A percentile compares a stretch with the other conserved stretches of the same genome.
phyloP scores from a whole-genome alignment of 345 rosid species.

The Arabis alpina region DNA sequence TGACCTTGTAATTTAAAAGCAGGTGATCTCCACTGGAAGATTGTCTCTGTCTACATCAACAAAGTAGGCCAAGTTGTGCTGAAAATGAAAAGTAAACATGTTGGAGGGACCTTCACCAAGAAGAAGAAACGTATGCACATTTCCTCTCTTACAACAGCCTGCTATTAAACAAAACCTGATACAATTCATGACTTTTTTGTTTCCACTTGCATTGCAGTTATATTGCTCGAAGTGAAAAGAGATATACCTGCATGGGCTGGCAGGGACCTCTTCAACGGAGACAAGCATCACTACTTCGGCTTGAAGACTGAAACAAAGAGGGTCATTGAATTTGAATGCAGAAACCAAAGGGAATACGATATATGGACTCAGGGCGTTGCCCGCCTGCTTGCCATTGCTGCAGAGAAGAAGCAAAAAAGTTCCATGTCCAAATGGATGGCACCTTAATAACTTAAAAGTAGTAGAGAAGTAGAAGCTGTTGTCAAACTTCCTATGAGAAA shows the following conservation, averaged over 20 bases:
- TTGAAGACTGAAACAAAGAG: conserved; percentile 71
- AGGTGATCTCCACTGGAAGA: conserved; percentile 98
- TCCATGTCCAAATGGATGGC: conserved; percentile 35
- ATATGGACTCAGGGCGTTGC: conserved; percentile 83
- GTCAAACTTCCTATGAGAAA: conserved; percentile 12
- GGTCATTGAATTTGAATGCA: conserved; percentile 81
- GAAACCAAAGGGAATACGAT: conserved; percentile 70
- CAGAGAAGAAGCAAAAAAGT: conserved; percentile 50
- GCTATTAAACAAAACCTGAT: not conserved
- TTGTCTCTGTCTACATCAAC: conserved; percentile 81
- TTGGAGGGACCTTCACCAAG: conserved; percentile 80
- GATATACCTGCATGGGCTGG: conserved; percentile 94
- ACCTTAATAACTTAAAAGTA: conserved; percentile 11
- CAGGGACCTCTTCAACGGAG: conserved; percentile 74
- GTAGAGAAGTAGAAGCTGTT: conserved; percentile 20
- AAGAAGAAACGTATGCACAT: conserved; percentile 58
- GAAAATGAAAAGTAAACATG: conserved; percentile 92
- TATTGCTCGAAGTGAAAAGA: conserved; percentile 69
- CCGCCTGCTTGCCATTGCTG: conserved; percentile 63
- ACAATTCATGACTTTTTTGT: not conserved
- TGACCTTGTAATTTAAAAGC: conserved; percentile 33
- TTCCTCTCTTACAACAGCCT: not conserved
- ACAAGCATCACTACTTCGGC: conserved; percentile 78
- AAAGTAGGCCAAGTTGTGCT: conserved; percentile 72
- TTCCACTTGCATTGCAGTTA: conserved; percentile 49